A percentile compares a stretch with the other conserved stretches of the same genome.
phyloP scores from a whole-genome alignment of 148 eudicot species.

The Chenopodium quinoa region DNA sequence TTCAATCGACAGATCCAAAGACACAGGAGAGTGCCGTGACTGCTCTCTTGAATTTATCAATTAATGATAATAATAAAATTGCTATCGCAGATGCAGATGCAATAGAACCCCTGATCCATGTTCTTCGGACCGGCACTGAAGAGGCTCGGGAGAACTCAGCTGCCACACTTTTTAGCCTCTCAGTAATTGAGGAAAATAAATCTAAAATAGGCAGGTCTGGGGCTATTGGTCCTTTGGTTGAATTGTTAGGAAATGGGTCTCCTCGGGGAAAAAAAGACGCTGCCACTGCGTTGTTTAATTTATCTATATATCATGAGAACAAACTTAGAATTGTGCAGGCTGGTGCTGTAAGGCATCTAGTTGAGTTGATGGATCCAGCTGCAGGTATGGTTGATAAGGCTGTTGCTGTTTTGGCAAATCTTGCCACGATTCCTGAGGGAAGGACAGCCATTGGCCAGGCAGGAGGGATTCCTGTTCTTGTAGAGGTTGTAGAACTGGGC shows the following conservation, averaged over 20 bases:
- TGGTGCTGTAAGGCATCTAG: constrained; percentile 74
- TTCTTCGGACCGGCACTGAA: constrained; percentile 71
- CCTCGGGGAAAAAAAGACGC: constrained; percentile 91
- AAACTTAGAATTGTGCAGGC: constrained; percentile 78
- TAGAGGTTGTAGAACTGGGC: constrained; percentile 89
- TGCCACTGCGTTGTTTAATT: constrained; percentile 74
- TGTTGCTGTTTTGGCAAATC: constrained; percentile 88
- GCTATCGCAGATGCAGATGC: constrained; percentile 74
- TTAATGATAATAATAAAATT: constrained; percentile 78
- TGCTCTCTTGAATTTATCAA: constrained; percentile 81
- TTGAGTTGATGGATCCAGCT: constrained; percentile 86
- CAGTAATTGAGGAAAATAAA: constrained; percentile 82
- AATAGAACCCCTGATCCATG: constrained; percentile 80
- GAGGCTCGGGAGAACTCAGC: constrained; percentile 94
- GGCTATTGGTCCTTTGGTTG: constrained; percentile 81
- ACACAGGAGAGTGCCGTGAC: constrained; percentile 81
- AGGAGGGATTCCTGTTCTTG: constrained; percentile 76
- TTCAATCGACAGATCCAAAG: constrained; percentile 50
- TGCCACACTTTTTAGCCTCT: constrained; percentile 89
- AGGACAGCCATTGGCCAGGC: constrained; percentile 71
- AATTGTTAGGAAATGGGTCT: constrained; percentile 73
- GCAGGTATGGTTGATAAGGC: constrained; percentile 97
- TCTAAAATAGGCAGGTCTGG: constrained; percentile 74
- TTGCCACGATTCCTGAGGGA: constrained; percentile 78
- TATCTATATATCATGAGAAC: constrained; percentile 81